Conservation (phyloP, 805 yeast species). For the Grigorovia transvaalensis region DNA sequence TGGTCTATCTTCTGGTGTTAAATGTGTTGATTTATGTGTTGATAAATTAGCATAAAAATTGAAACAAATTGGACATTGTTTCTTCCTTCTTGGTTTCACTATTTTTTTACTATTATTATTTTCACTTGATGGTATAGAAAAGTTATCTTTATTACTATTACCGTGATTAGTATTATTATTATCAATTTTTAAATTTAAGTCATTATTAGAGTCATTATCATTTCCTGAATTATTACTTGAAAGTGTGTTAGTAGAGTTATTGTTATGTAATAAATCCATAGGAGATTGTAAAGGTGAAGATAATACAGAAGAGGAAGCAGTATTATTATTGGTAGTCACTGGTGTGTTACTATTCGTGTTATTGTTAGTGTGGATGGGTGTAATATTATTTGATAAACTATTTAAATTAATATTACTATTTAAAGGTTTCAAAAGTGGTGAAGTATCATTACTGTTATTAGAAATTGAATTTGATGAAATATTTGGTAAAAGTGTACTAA, state of each 20-base stretch:
- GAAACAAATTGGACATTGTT: constrained; percentile 62
- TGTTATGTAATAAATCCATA: not conserved
- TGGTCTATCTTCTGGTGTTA: constrained; percentile 62
- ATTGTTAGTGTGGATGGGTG: not conserved
- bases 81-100: constrained; percentile 48
- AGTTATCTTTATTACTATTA: not conserved
- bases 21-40: constrained; percentile 73
- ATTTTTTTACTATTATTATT: constrained; percentile 5
- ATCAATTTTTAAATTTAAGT: too few relatives aligned
- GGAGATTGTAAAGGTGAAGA: not conserved
- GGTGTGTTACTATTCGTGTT: not conserved
- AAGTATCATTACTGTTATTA: not conserved
- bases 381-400: not conserved
- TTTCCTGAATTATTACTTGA: not conserved
- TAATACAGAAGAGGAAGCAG: not conserved
- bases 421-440: not conserved
- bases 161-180: too few relatives aligned
- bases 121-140: not conserved
- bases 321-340: not conserved
- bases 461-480: not conserved
- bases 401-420: not conserved
- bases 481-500: not conserved
- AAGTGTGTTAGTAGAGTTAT: not conserved
- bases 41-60: constrained; percentile 67
- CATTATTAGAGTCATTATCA: not conserved